Conservation (phyloP, 768 basidiomycete species). For the Boletellus sp. region DNA sequence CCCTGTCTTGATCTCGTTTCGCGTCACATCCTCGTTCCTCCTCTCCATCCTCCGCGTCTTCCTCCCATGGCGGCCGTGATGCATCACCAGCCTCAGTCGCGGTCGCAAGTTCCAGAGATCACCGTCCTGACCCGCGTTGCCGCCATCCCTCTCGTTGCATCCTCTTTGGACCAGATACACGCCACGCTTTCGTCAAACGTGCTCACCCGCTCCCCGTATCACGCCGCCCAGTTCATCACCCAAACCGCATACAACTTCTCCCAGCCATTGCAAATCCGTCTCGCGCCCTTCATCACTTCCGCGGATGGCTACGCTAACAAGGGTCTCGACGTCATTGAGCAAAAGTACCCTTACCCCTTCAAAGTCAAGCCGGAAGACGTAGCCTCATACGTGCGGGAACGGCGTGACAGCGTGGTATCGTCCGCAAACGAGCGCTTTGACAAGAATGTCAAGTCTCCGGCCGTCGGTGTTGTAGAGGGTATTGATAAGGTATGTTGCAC, state of each 20-base stretch:
- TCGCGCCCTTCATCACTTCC: conserved; percentile 62
- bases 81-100: conserved; percentile 21
- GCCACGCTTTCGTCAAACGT: conserved; percentile 54
- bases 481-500: conserved; percentile 63
- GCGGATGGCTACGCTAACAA: conserved; percentile 70
- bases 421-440: conserved; percentile 62
- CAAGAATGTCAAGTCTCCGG: conserved; percentile 61
- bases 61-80: conserved; percentile 37
- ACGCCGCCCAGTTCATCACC: conserved; percentile 59
- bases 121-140: conserved; percentile 61
- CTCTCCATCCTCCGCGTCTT: background rate
- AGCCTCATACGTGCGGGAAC: conserved; percentile 52
- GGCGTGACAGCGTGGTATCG: conserved; percentile 51
- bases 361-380: conserved; percentile 71
- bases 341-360: conserved; percentile 75
- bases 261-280: conserved; percentile 59
- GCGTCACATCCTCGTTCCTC: conserved; percentile 7
- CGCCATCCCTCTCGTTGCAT: conserved; percentile 72
- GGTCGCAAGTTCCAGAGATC: conserved; percentile 44
- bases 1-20: conserved; percentile 16
- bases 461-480: conserved; percentile 55
- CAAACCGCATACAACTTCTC: conserved; percentile 56
- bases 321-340: conserved; percentile 69
- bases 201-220: conserved; percentile 63
- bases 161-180: conserved; percentile 58